These are phyloP conservation scores for Brassica rapa DNA, from an alignment of 345 rosid genomes.

Conservation along the genomic window DNA sequence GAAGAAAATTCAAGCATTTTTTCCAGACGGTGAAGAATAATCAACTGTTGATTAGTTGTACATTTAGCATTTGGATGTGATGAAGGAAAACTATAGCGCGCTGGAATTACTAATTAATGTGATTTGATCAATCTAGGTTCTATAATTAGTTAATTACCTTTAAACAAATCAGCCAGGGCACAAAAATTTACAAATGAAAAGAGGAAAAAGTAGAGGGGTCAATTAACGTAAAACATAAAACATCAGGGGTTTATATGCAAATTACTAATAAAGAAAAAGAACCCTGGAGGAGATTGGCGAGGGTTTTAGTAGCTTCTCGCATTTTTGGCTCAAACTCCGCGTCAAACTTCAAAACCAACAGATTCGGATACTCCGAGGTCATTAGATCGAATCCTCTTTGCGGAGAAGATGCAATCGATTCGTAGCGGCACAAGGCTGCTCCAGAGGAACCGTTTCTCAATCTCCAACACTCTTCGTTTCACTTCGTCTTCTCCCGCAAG, in stretches of 20 bases:
- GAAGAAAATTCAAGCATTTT: background rate
- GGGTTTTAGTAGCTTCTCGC: slow-evolving; percentile 9
- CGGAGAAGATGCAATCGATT: slow-evolving; percentile 43
- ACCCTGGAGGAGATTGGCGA: slow-evolving; percentile 8
- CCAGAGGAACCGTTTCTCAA: slow-evolving; percentile 21
- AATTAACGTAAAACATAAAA: background rate
- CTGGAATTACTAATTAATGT: background rate
- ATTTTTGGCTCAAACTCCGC: background rate
- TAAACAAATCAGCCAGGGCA: background rate
- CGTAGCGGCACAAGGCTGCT: slow-evolving; percentile 32
- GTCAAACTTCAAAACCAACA: background rate
- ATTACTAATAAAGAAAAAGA: background rate
- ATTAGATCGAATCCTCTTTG: slow-evolving; percentile 6
- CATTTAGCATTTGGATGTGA: background rate
- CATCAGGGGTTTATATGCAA: slow-evolving; percentile 8
- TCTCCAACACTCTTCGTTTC: slow-evolving; percentile 34
- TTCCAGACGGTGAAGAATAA: background rate
- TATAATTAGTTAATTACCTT: background rate
- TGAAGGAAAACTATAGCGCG: background rate
- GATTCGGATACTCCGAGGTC: background rate
- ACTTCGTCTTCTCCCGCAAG: slow-evolving; percentile 1
- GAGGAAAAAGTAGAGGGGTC: background rate
- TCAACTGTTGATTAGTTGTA: background rate
- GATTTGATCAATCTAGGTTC: background rate
- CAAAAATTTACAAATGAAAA: background rate